These are phyloP conservation scores for Lyophyllum semitale DNA, from an alignment of 768 basidiomycete genomes.

Conservation along the genomic window DNA sequence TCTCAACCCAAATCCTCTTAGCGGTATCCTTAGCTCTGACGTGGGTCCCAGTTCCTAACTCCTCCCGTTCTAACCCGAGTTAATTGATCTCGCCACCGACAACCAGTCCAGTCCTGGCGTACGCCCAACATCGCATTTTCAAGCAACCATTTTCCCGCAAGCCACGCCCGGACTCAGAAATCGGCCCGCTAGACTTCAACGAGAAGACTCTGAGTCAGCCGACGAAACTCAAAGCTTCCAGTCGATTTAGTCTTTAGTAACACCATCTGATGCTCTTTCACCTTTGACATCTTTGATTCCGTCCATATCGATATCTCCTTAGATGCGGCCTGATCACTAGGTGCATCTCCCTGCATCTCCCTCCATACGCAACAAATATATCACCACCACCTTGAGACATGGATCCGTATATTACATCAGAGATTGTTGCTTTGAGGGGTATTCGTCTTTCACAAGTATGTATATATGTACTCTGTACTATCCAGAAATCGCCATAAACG, in stretches of 20 bases:
- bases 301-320: background rate
- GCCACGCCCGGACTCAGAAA: constrained; percentile 13
- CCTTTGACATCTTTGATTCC: background rate
- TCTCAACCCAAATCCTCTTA: constrained; percentile 51
- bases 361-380: background rate
- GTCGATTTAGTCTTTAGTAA: constrained; percentile 29
- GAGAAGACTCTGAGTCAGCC: constrained; percentile 28
- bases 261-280: background rate
- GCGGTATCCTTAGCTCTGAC: constrained; percentile 54
- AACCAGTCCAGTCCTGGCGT: constrained; percentile 52
- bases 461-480: background rate
- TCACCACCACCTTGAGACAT: background rate
- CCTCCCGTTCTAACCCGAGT: background rate
- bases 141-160: constrained; percentile 47
- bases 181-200: constrained; percentile 6
- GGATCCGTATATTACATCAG: background rate
- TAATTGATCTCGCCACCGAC: background rate
- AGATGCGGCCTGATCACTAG: background rate
- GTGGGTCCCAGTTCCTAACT: constrained; percentile 38
- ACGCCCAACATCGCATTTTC: constrained; percentile 55
- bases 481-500: background rate
- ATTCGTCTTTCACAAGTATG: background rate
- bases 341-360: background rate
- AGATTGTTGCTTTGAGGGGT: background rate
- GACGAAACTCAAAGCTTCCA: constrained; percentile 19